Evolutionary conservation across 345 rosid species (phyloP).

Genomic region (Acer yangbiense): DNA sequence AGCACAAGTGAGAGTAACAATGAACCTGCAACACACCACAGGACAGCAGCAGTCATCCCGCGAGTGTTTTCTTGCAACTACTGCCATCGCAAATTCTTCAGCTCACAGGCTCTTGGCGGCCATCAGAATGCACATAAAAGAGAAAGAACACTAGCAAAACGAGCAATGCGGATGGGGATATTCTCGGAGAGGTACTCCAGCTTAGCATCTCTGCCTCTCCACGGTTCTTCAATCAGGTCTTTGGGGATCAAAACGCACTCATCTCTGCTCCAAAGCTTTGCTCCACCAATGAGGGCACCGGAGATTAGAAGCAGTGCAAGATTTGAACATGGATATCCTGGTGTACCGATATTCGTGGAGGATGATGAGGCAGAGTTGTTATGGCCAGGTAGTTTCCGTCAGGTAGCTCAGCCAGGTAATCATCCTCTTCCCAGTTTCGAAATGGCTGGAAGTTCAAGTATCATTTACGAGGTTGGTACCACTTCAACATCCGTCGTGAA

Average conservation of each 20-base stretch:
- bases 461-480: slow-evolving; percentile 36
- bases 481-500: slow-evolving; percentile 30
- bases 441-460: slow-evolving; percentile 33
- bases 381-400: slow-evolving; percentile 82
- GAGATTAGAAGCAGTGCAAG: slow-evolving; percentile 51
- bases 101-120: slow-evolving; percentile 91
- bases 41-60: slow-evolving; percentile 22
- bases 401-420: slow-evolving; percentile 31
- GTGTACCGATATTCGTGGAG: slow-evolving; percentile 52
- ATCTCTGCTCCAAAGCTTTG: slow-evolving; percentile 41
- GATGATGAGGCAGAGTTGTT: slow-evolving; percentile 62
- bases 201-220: slow-evolving; percentile 61
- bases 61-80: slow-evolving; percentile 86
- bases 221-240: slow-evolving; percentile 55
- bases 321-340: slow-evolving; percentile 48
- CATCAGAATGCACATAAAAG: slow-evolving; percentile 91
- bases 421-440: slow-evolving; percentile 29
- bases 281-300: slow-evolving; percentile 34
- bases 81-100: slow-evolving; percentile 72
- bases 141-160: slow-evolving; percentile 74
- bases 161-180: slow-evolving; percentile 70
- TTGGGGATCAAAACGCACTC: slow-evolving; percentile 69
- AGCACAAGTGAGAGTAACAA: slow-evolving; percentile 69
- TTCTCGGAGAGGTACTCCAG: slow-evolving; percentile 52
- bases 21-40: slow-evolving; percentile 38